Conservation (phyloP, 768 basidiomycete species). For the Calocera viscosa region DNA sequence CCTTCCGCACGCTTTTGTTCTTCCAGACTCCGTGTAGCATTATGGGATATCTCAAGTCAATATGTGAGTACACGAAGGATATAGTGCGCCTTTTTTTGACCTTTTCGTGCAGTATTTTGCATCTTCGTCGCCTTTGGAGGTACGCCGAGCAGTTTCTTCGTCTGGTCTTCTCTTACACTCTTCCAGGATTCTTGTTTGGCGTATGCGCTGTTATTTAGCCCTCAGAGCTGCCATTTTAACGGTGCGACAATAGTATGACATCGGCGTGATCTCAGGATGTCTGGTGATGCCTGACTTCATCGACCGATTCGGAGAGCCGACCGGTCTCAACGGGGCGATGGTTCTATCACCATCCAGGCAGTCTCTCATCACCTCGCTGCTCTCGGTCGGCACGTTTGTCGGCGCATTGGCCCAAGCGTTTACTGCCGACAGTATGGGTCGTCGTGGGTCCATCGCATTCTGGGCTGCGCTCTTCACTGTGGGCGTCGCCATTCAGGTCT, state of each 20-base stretch:
- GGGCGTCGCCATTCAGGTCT: slow-evolving; percentile 59
- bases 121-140: neutral
- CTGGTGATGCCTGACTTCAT: slow-evolving; percentile 71
- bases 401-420: slow-evolving; percentile 60
- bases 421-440: slow-evolving; percentile 59
- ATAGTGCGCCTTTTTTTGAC: neutral
- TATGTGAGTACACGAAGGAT: neutral
- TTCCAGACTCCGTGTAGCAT: neutral
- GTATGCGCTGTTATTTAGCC: neutral
- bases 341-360: slow-evolving; percentile 51
- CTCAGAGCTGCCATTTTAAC: neutral
- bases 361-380: slow-evolving; percentile 64
- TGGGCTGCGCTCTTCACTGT: slow-evolving; percentile 64
- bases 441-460: slow-evolving; percentile 59
- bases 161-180: neutral
- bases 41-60: neutral
- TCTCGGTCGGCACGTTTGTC: slow-evolving; percentile 40
- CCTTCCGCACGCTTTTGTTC: neutral
- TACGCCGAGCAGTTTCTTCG: neutral
- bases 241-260: slow-evolving; percentile 37
- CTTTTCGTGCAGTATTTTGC: neutral
- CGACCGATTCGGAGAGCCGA: slow-evolving; percentile 45
- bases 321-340: slow-evolving; percentile 35
- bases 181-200: neutral
- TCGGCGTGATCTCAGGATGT: slow-evolving; percentile 69